Evolutionary conservation across 1,284 basidiomycete species (phyloP), one percentile per base, ranked within the genome.

Genomic region (Somion occarium): DNA sequence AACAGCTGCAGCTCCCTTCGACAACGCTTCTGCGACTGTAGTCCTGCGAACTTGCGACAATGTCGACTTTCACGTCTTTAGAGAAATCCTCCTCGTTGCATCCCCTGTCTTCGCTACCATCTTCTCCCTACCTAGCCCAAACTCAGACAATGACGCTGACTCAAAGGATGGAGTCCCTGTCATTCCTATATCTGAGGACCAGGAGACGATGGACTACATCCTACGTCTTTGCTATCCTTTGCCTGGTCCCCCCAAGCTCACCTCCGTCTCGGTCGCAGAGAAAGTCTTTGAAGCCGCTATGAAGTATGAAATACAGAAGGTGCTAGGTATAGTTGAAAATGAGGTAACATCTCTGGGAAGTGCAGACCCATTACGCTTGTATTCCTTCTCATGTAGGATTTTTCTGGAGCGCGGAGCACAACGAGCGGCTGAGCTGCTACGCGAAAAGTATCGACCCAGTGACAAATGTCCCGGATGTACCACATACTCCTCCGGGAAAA

Each of bases 271-370:
- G 15, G 61, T 63, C 7, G 51, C 65, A 15, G 55, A 64, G 15
- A 51, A 44, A 2, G 58, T 68, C 2, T 49, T 70, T 19, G 61
- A 61, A 38, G 69, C 64, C 1, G 69, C 67, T 2, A 48, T 62
- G 18, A 75, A 74, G 49, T 73, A 74, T 26, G 59, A 60, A 20
- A 72, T 73, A 67, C 63, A 66, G 43, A 42, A 57, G 23, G 54
- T 54, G 1, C 42, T 55, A 26, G 48, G 52, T 2, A 45, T 53
- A 26, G 46, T 53, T 22, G 55, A 51, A 18, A 25, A 61, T 55
- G n/a, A 57, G 30, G 44, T 63, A 1, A 48, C 59, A 0, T 52
- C 52, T 0, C 61, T 70, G 43, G 41, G 69, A 13, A 49, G 56
- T 12, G 55, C 53, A 13, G 64, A 67, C 5, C 64, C 74, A 0